phyloP scores from a whole-genome alignment of 257 asterid species.

The Solanum paucissectum region DNA sequence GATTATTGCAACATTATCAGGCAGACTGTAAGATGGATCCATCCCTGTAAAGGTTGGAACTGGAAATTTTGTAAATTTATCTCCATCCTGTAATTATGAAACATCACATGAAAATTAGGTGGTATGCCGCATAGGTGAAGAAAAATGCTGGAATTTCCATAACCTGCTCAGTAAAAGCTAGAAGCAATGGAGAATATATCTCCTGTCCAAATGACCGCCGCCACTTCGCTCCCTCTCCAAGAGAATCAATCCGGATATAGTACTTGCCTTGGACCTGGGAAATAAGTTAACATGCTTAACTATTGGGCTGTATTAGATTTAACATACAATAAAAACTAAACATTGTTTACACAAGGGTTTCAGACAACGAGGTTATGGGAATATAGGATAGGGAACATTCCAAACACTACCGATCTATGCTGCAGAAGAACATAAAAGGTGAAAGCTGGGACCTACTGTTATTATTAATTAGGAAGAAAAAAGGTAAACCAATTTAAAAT shows the following conservation, averaged over 20 bases:
- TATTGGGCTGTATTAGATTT: neutral
- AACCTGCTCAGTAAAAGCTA: slow-evolving; percentile 86
- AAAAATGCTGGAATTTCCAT: neutral
- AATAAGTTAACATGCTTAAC: neutral
- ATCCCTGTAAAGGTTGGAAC: slow-evolving; percentile 59
- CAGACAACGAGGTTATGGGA: neutral
- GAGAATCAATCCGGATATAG: slow-evolving; percentile 64
- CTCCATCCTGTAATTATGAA: slow-evolving; percentile 41
- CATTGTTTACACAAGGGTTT: neutral
- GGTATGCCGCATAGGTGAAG: neutral
- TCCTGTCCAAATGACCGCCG: slow-evolving; percentile 91
- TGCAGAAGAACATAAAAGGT: neutral
- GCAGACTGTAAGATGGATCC: slow-evolving; percentile 77
- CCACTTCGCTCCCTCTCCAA: slow-evolving; percentile 95
- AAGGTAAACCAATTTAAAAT: neutral
- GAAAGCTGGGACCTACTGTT: neutral
- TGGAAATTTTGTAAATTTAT: slow-evolving; percentile 35
- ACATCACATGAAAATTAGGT: neutral
- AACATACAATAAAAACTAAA: neutral
- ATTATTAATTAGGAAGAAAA: neutral
- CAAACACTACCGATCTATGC: neutral
- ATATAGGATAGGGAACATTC: neutral
- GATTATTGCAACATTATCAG: slow-evolving; percentile 69
- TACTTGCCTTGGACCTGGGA: slow-evolving; percentile 76
- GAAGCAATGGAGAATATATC: slow-evolving; percentile 86